Evolutionary conservation across 139 green algal genomes (phyloP), one percentile per base, ranked within the genome.

Genomic region (Spirogloea muscicola): DNA sequence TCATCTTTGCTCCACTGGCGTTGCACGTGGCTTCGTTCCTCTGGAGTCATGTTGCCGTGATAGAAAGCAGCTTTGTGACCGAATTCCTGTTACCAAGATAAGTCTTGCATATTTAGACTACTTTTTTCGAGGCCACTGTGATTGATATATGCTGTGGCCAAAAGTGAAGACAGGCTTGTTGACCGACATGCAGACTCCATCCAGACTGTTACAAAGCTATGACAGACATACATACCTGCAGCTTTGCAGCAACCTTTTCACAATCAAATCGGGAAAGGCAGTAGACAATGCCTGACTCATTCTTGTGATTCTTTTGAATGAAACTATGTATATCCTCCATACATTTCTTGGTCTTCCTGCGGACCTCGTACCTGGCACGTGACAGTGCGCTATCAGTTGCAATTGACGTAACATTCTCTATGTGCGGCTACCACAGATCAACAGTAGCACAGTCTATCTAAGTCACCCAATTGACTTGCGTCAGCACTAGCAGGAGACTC

Each of bases 261-360:
- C 68, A 69, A 33, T 93, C 82, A 31, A 85, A 84, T 25, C 89
- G 68, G 0, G 88, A 91, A 21, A 96, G 72, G 80, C 87, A 92
- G 83, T 97, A 97, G 39, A 97, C 86, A 37, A 97, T 96, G 68
- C 92, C 92, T 0, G 79, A 82, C 51, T 80, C 76, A 1, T 46
- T 1, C 29, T 41, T 42, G 27, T 55, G 34, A 27, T 42, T 41
- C 5, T 74, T 73, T 0, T 57, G 13, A 7, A 83, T 74, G 43
- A 76, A 82, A 29, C 68, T 75, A 43, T 77, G 27, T 3, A 86
- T 68, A 16, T 84, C 79, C 9, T 74, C 51, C 31, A 79, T 36
- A 37, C 55, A 63, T 18, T 58, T 63, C 41, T 81, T 81, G 0
- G n/a, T 63, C 68, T 77, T 82, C 13, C 38, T 25, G 18, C 66